A percentile compares a stretch with the other conserved stretches of the same genome.
These are phyloP conservation scores for Penicillium diatomitis DNA, from an alignment of 495 filamentous ascomycete species.

Conservation along the genomic window DNA sequence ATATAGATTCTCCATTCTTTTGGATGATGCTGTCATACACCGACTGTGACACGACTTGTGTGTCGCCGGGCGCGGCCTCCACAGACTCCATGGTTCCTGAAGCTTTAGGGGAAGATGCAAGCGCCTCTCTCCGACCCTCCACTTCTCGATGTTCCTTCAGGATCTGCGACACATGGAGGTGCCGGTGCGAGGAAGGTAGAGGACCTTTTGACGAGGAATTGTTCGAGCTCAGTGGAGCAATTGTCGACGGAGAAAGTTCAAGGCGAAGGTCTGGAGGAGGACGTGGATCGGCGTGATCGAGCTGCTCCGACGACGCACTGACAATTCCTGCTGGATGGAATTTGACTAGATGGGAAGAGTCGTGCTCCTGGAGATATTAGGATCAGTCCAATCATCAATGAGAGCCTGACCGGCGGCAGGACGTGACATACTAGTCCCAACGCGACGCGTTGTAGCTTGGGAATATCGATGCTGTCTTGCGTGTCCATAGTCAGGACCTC, in stretches of 20 bases:
- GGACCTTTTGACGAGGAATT: conserved; percentile 2
- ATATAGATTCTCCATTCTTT: conserved; percentile 25
- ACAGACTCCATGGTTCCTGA: conserved; percentile 21
- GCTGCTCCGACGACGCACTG: conserved; percentile 2
- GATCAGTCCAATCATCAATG: conserved; percentile 28
- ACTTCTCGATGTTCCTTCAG: too few relatives aligned
- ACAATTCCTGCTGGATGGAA: conserved; percentile 3
- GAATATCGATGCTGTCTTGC: conserved; percentile 42
- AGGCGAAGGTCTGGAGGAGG: conserved; percentile 1
- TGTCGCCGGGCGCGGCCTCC: conserved; percentile 34
- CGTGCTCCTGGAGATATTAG: conserved; percentile 22
- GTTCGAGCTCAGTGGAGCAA: conserved; percentile 10
- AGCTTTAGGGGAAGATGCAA: not conserved
- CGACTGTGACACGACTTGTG: conserved; percentile 45
- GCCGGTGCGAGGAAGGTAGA: too few relatives aligned
- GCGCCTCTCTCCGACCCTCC: too few relatives aligned
- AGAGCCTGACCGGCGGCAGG: conserved; percentile 20
- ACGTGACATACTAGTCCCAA: conserved; percentile 35
- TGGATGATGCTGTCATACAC: conserved; percentile 40
- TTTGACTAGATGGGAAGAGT: conserved; percentile 18
- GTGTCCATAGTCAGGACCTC: conserved; percentile 27
- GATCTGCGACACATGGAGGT: too few relatives aligned
- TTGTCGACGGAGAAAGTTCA: not conserved
- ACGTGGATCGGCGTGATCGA: not conserved
- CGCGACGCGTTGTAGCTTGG: conserved; percentile 40